Evolutionary conservation across 148 eudicot genomes (phyloP).

Genomic region (Rhododendron mucronatum): DNA sequence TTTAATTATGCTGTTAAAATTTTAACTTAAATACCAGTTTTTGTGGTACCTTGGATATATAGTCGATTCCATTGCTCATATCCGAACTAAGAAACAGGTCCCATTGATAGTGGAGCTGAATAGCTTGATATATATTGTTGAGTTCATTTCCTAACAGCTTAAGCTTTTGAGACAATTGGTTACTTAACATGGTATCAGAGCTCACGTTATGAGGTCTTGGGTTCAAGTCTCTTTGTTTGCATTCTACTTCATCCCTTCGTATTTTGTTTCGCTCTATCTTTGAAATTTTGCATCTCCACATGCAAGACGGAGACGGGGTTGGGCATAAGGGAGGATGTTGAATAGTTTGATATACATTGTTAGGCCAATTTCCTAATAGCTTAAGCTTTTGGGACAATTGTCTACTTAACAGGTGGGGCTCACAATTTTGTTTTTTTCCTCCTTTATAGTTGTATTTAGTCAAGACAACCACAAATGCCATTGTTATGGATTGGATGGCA

Average conservation of each 20-base stretch:
- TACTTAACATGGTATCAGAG: no score
- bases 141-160: background rate
- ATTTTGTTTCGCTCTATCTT: no score
- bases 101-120: constrained; percentile 12
- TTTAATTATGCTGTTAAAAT: background rate
- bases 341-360: no score
- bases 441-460: constrained; percentile 21
- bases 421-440: constrained; percentile 32
- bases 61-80: background rate
- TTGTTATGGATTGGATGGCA: constrained; percentile 9
- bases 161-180: no score
- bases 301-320: no score
- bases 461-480: constrained; percentile 21
- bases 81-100: constrained; percentile 1
- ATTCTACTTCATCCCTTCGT: no score
- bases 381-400: background rate
- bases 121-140: background rate
- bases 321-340: no score
- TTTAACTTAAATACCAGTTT: background rate
- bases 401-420: background rate
- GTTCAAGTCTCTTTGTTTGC: no score
- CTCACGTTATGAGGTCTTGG: no score
- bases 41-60: background rate
- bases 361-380: background rate
- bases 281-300: background rate